These are phyloP conservation scores for Dentipellis fragilis DNA, from an alignment of 768 basidiomycete genomes.

Conservation along the genomic window DNA sequence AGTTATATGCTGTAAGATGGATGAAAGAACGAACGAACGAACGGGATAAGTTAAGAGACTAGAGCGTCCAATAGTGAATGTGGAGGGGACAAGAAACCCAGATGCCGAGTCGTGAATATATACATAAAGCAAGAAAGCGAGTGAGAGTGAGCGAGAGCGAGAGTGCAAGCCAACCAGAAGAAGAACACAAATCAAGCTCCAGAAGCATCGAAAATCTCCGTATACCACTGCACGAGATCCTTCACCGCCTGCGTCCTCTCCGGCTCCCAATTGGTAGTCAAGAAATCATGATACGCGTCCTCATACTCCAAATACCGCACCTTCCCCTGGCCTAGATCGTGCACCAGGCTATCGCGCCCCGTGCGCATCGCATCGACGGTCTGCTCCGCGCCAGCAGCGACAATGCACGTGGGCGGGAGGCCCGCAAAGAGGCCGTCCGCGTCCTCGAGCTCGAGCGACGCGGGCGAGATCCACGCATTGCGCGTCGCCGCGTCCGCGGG, in stretches of 20 bases:
- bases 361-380: conserved; percentile 27
- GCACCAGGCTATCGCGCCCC: conserved; percentile 16
- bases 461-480: conserved; percentile 13
- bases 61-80: no score
- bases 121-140: no score
- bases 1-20: no score
- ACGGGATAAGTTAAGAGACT: no score
- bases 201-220: neutral
- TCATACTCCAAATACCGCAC: conserved; percentile 19
- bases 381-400: conserved; percentile 22
- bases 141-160: no score
- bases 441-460: conserved; percentile 5
- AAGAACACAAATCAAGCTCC: no score
- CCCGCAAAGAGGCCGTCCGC: conserved; percentile 15
- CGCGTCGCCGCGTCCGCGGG: conserved; percentile 1
- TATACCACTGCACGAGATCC: conserved; percentile 12
- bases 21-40: no score
- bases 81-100: no score
- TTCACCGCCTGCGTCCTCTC: conserved; percentile 16
- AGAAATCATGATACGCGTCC: conserved; percentile 22
- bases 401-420: conserved; percentile 25
- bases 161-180: no score
- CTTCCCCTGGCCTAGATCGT: conserved; percentile 23
- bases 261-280: conserved; percentile 15
- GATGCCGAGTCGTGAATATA: no score